Evolutionary conservation across 805 yeast genomes (phyloP).

Genomic region (Tetrapisispora iriomotensis): DNA sequence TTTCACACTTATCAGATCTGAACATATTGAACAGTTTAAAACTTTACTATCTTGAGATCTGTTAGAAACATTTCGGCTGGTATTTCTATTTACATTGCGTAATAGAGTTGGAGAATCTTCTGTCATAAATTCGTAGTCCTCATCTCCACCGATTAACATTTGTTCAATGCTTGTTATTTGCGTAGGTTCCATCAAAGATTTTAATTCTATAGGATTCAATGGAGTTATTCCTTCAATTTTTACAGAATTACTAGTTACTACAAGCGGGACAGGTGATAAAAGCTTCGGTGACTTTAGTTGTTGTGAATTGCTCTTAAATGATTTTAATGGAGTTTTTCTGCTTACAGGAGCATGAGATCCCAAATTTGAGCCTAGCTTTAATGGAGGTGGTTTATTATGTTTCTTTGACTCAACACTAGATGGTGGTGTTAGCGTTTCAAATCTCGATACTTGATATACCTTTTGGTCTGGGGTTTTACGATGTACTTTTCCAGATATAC

Average conservation of each 20-base stretch:
- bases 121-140: slow-evolving; percentile 14
- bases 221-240: slow-evolving; percentile 1
- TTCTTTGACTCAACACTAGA: slow-evolving; percentile 10
- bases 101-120: slow-evolving; percentile 20
- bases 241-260: background rate
- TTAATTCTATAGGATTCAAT: background rate
- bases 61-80: slow-evolving; percentile 9
- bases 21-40: slow-evolving; percentile 34
- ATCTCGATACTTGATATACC: slow-evolving; percentile 5
- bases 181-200: background rate
- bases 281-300: background rate
- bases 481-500: slow-evolving; percentile 21
- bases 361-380: background rate
- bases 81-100: slow-evolving; percentile 8
- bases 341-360: background rate
- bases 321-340: background rate
- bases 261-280: background rate
- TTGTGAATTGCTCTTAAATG: background rate
- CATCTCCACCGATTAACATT: slow-evolving; percentile 4
- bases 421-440: slow-evolving; percentile 20
- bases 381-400: background rate
- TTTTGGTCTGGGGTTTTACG: slow-evolving; percentile 13
- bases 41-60: slow-evolving; percentile 6
- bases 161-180: slow-evolving; percentile 1
- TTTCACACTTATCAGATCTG: slow-evolving; percentile 32